A percentile compares a stretch with the other conserved stretches of the same genome.
These are phyloP conservation scores for Kodamaea kakaduensis DNA, from an alignment of 805 yeast genomes.

Conservation along the genomic window DNA sequence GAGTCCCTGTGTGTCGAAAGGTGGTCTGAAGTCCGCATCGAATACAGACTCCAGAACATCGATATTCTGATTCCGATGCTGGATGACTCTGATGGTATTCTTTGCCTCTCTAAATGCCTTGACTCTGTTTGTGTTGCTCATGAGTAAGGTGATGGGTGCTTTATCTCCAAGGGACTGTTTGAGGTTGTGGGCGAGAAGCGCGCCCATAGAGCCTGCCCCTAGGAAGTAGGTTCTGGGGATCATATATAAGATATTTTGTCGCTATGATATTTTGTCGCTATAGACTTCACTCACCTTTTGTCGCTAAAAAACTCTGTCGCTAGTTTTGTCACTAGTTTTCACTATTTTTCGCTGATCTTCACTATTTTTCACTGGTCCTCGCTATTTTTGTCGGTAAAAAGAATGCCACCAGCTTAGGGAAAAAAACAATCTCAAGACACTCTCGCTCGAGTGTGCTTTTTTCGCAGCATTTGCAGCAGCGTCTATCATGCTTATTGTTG, in stretches of 20 bases:
- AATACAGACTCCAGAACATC: conserved; percentile 14
- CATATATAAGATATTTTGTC: too few species aligned
- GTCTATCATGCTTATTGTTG: conserved; percentile 76
- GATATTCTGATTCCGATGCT: conserved; percentile 19
- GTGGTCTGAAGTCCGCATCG: conserved; percentile 24
- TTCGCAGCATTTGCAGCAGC: background rate
- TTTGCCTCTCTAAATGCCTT: conserved; percentile 38
- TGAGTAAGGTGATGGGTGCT: conserved; percentile 28
- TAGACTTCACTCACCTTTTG: too few species aligned
- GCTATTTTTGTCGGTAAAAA: too few species aligned
- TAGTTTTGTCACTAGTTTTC: too few species aligned
- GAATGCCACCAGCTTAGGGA: too few species aligned
- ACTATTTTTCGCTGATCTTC: too few species aligned
- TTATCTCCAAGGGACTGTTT: conserved; percentile 40
- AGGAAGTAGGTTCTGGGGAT: conserved; percentile 35
- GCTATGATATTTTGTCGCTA: too few species aligned
- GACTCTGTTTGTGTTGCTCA: conserved; percentile 39
- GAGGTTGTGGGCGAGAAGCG: conserved; percentile 43
- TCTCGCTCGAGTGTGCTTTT: too few species aligned
- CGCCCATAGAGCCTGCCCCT: conserved; percentile 55
- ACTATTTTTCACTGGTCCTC: too few species aligned
- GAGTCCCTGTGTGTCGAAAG: conserved; percentile 7
- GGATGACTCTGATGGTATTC: conserved; percentile 31
- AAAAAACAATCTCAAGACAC: too few species aligned
- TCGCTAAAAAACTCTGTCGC: too few species aligned